Evolutionary conservation across 805 yeast genomes (phyloP), one percentile per base, ranked within the genome.

Genomic region (Barnettozyma populi): DNA sequence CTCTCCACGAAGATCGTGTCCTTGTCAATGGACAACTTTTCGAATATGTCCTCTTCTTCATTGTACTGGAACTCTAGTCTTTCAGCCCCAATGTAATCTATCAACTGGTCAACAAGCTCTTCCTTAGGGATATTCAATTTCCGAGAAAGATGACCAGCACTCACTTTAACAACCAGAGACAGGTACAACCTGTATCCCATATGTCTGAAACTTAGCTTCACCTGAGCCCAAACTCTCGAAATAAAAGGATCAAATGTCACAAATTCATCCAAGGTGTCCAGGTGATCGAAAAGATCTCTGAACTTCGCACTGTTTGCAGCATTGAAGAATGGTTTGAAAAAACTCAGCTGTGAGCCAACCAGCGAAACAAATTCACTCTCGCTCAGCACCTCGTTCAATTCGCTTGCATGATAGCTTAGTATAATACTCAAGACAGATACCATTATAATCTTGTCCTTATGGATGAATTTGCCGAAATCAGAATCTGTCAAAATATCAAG

Each of bases 131-230:
- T 52, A 4, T 43, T 40, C 20, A 53, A 40, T 45, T 56, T 53
- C 9, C 27, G 7, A 2, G 58, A 50, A 16, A 59, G 35, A 44
- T 60, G 61, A 2, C 39, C 43, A 3, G 52, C 47, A 14, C 49
- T 43, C 2, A 53, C 52, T 35, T 52, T 50, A 35, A 52, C 64
- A 54, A 49, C 49, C 14, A 68, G 44, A 0, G 72, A 65, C 2
- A 72, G 52, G 43, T 69, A 72, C 4, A 62, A 53, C 4, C 60
- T 40, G 44, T 63, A 64, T 2, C 60, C 55, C 49, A 64, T 67
- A 36, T 59, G 55, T 47, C 69, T 55, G 20, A 69, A 44, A 3
- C 55, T 49, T n/a, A 56, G 50, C 40, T 49, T 50, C 24, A 68
- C 51, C 19, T 49, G 51, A 4, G 45, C 24, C 59, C 66, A 67